Percentiles rank a stretch among this genome's conserved stretches.
Conservation (phyloP, 148 eudicot species). For the Rhododendron williamsianum region DNA sequence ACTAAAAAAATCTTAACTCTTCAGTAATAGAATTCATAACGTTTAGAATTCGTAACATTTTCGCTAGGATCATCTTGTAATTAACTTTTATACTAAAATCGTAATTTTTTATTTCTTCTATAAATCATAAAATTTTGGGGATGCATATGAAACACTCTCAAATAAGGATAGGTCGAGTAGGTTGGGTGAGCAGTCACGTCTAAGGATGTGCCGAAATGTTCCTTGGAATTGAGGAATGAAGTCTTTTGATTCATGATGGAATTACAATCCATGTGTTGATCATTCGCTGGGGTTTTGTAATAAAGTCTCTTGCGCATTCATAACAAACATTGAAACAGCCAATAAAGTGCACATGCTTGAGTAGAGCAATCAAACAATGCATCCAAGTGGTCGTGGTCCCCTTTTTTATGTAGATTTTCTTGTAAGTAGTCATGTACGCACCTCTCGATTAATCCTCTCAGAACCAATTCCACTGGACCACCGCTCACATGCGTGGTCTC, state of each 20-base stretch:
- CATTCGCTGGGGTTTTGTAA: background rate
- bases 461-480: no score
- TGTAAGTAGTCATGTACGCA: no score
- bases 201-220: background rate
- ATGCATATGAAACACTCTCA: background rate
- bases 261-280: background rate
- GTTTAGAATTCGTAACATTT: no score
- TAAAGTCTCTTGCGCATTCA: background rate
- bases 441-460: no score
- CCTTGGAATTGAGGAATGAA: slow-evolving; percentile 1
- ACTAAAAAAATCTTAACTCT: no score
- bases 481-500: no score
- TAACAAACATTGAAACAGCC: background rate
- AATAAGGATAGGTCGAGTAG: background rate
- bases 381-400: background rate
- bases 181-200: background rate
- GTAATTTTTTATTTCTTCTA: no score
- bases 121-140: no score
- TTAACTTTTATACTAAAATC: no score
- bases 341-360: background rate
- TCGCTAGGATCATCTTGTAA: no score
- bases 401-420: background rate
- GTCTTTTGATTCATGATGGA: background rate
- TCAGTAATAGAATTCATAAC: no score
- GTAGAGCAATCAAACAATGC: background rate